Conservation (phyloP, 1,284 basidiomycete species). For the Trametes versicolor region DNA sequence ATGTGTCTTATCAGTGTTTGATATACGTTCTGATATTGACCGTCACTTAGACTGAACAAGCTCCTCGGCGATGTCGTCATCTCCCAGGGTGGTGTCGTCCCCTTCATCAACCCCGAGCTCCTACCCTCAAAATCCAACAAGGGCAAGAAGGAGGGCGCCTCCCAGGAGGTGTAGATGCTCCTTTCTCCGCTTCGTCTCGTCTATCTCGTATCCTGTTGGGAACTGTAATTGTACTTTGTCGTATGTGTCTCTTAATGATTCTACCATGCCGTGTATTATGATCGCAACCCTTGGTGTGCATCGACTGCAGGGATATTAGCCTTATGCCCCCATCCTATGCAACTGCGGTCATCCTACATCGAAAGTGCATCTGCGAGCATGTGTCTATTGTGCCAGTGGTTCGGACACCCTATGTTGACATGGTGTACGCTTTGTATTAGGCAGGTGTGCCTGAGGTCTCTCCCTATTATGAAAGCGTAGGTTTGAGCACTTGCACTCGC, state of each 20-base stretch:
- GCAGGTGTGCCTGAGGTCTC: too few relatives aligned
- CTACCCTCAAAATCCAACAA: conserved; percentile 74
- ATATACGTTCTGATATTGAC: conserved; percentile 4
- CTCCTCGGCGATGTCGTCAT: conserved; percentile 85
- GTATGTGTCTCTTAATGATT: conserved; percentile 38
- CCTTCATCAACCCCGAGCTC: conserved; percentile 74
- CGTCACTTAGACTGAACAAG: conserved; percentile 61
- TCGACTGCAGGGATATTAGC: too few relatives aligned
- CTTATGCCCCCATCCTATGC: too few relatives aligned
- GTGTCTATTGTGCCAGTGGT: too few relatives aligned
- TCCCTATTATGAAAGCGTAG: too few relatives aligned
- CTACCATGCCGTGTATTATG: conserved; percentile 38
- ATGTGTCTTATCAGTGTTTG: conserved; percentile 34
- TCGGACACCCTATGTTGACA: too few relatives aligned
- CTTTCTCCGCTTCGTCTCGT: conserved; percentile 17
- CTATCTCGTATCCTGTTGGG: conserved; percentile 35
- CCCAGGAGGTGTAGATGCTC: conserved; percentile 49
- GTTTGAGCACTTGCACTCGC: too few relatives aligned
- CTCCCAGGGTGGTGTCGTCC: conserved; percentile 85
- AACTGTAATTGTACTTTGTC: conserved; percentile 38
- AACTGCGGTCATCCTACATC: too few relatives aligned
- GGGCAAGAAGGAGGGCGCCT: conserved; percentile 58
- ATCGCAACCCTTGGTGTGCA: neutral
- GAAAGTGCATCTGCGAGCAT: too few relatives aligned
- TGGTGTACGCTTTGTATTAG: too few relatives aligned